Evolutionary conservation across 257 asterid genomes (phyloP), one percentile per base, ranked within the genome.

Genomic region (Nicotiana obtusifolia): DNA sequence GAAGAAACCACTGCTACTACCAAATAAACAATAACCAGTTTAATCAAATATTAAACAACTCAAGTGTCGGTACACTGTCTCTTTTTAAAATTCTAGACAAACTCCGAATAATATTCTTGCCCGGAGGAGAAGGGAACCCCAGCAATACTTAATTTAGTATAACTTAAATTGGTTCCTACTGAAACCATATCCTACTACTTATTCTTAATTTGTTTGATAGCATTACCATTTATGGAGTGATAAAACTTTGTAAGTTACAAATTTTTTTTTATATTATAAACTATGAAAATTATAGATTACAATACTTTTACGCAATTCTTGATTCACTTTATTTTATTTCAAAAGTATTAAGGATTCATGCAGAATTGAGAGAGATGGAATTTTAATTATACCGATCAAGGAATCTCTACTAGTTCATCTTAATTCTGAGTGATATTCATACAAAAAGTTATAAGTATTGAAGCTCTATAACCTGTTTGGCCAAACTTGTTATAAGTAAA

Each of bases 11-110:
- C 53, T 56, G 20, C 26, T 41, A 59, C 59, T 17, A 16, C 10
- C 61, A 56, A 22, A 62, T 47, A 61, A 49, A 77, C 31, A 26
- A 31, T 37, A 56, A 57, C 52, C 44, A 76, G 53, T 59, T 76
- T 28, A 14, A 16, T 79, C 64, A 69, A 69, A 9, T 41, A 41
- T 79, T 75, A 71, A 19, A 65, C n/a, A 66, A 81, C 62, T 75
- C 31, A 22, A 80, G 82, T 84, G 91, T 86, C 88, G 93, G 90
- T 60, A 76, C 83, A 76, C 68, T 81, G 89, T 83, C 88, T 69
- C 77, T 76, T 0, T 22, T 19, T 35, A 3, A 44, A 57, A 53
- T 30, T 44, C 19, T 28, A 33, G 24, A 64, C 24, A 52, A 56
- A 37, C 16, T 64, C 10, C 16, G 11, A 81, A 54, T 22, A 54